Percentiles rank a stretch among this genome's conserved stretches.
These are phyloP conservation scores for Colletotrichum limetticola DNA, from an alignment of 2,329 filamentous ascomycete species.

Conservation along the genomic window DNA sequence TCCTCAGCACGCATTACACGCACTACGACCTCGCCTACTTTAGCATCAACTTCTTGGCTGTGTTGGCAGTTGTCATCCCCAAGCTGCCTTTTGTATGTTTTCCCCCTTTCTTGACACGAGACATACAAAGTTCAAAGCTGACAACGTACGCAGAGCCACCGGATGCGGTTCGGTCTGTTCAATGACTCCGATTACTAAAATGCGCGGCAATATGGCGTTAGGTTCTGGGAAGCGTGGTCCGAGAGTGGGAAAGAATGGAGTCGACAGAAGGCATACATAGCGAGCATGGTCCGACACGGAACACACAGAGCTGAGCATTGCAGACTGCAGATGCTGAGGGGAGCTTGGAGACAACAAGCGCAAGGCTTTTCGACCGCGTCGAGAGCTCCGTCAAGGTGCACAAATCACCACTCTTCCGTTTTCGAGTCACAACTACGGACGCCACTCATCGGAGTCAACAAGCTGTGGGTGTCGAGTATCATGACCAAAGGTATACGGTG, in stretches of 20 bases:
- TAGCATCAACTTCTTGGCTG: conserved; percentile 94
- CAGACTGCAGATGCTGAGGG: conserved; percentile 1
- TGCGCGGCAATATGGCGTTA: conserved; percentile 30
- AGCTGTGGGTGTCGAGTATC: neutral
- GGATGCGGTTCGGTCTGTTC: conserved; percentile 80
- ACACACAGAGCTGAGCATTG: conserved; percentile 13
- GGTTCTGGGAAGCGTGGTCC: conserved; percentile 27
- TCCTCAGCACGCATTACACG: conserved; percentile 98
- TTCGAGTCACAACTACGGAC: conserved; percentile 6
- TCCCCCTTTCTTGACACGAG: neutral
- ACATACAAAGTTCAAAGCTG: conserved; percentile 38
- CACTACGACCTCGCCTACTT: conserved; percentile 98
- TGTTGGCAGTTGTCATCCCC: conserved; percentile 92
- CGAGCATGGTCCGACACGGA: conserved; percentile 31
- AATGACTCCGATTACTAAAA: conserved; percentile 71
- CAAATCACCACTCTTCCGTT: conserved; percentile 4
- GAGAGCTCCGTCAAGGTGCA: conserved; percentile 13
- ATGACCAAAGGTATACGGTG: neutral
- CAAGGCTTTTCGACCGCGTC: conserved; percentile 9
- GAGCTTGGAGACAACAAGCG: conserved; percentile 12
- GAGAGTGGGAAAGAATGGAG: conserved; percentile 30
- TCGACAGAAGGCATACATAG: conserved; percentile 34
- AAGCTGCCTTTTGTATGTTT: conserved; percentile 91
- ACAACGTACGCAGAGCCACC: conserved; percentile 71
- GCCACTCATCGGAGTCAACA: conserved; percentile 11